Base-by-base conservation (phyloP, 2,329 filamentous ascomycete genomes). In the Pseudogymnoascus sp. region DNA sequence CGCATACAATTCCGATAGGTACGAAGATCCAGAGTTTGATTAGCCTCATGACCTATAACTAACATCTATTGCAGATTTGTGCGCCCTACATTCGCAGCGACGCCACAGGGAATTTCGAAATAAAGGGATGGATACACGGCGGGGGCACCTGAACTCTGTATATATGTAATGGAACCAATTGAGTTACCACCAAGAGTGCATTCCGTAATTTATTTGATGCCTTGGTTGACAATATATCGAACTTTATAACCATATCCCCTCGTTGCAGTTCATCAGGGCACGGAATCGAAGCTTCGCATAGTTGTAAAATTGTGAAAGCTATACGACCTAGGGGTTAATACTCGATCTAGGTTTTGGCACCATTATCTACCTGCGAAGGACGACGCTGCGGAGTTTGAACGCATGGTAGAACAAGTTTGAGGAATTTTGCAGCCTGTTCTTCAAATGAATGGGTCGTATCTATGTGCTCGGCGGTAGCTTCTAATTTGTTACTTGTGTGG, bases 1-100 rank as follows among this genome's bases (percentile, higher is more conserved):
- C 79, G 83, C 96, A 60, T 99, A 97, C 80, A 85, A 97, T 80
- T 87, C 84, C 69, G 92, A 96, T 74, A 83, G 91, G 91, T 97
- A 80, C 68, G 89, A 35, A 64, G 26, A 10, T 26, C 19, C 35
- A 50, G 62, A 59, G 13, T 61, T 62, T 40, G 14, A 21, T 63
- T 29, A 16, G 31, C 50, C 64, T 61, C 56, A 42, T 64, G 40
- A 67, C 40, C 31, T 31, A 59, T 19, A 56, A 14, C 38, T 47
- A 21, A 24, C 35, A 16, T 24, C 38, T 16, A 37, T 63, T 63
- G 26, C 70, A 92, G 90, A 76, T 93, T 90, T 73, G 86, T 96
- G 72, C 84, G 90, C 74, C 91, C 91, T 68, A 93, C 90, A 21
- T 93, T 86, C 76, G 86, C 87, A 56, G 83, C 88, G 65, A 86